Conservation (phyloP, 2,329 filamentous ascomycete genomes). For the Colletotrichum tabaci region DNA sequence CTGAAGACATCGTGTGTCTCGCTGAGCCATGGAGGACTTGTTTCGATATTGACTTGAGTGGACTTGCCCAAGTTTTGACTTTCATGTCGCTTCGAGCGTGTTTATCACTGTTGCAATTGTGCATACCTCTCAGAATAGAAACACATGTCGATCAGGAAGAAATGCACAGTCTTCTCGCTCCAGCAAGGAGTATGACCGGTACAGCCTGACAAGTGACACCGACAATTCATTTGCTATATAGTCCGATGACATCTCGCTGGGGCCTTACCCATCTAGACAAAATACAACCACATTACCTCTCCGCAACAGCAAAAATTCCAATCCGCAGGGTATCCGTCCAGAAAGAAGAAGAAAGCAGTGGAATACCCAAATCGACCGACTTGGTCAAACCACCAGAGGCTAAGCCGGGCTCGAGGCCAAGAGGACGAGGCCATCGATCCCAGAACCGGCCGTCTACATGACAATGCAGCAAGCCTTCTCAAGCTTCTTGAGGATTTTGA, state of each 20-base stretch:
- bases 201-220: not conserved
- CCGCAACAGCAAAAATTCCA: slow-evolving; percentile 3
- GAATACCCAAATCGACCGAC: not conserved
- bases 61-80: no score
- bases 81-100: no score
- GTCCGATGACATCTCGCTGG: slow-evolving; percentile 17
- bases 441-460: slow-evolving; percentile 68
- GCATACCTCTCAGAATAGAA: no score
- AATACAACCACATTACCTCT: slow-evolving; percentile 17
- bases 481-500: slow-evolving; percentile 75
- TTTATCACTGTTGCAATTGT: no score
- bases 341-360: not conserved
- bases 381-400: not conserved
- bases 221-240: not conserved
- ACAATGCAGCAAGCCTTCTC: slow-evolving; percentile 80
- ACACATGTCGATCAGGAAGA: no score
- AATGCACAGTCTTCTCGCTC: no score
- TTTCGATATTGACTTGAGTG: no score
- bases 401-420: not conserved
- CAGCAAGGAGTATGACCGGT: no score
- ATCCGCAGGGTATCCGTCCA: slow-evolving; percentile 7
- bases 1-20: no score
- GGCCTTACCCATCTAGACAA: slow-evolving; percentile 6
- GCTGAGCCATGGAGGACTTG: no score
- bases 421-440: not conserved